Evolutionary conservation across 2,329 filamentous ascomycete species (phyloP).

Genomic region (Fusarium sp.): DNA sequence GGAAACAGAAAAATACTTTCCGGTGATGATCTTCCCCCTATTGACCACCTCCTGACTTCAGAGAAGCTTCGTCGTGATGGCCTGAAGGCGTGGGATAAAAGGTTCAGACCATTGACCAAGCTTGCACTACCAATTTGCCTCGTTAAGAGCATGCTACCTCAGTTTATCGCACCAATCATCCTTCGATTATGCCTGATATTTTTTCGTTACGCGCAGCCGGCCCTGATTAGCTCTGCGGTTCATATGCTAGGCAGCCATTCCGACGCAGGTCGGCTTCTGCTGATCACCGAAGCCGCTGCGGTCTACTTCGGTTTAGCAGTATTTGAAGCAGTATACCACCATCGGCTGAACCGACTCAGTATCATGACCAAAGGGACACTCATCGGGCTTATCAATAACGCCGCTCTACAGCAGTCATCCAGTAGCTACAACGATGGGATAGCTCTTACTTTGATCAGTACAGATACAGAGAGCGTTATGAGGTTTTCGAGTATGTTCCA

Average conservation of each 20-base stretch:
- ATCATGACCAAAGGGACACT: neutral
- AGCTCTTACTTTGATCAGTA: neutral
- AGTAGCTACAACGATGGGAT: neutral
- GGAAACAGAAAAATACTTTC: neutral
- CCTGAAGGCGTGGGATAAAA: neutral
- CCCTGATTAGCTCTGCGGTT: neutral
- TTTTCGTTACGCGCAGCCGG: neutral
- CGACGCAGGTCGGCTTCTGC: fast-evolving
- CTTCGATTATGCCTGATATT: neutral
- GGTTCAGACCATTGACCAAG: neutral
- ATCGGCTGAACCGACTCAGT: neutral
- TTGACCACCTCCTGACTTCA: neutral
- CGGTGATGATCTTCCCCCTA: neutral
- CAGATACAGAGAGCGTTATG: neutral
- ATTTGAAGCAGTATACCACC: neutral
- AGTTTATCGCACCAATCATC: neutral
- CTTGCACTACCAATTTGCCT: neutral
- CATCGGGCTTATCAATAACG: neutral
- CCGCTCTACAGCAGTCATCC: neutral
- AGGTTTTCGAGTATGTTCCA: neutral
- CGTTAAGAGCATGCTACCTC: neutral
- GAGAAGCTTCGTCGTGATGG: neutral
- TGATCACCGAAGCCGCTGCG: neutral
- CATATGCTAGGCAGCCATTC: neutral
- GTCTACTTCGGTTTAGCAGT: neutral